Base-by-base conservation (phyloP, 768 basidiomycete genomes). In the Kwoniella mangroviensis region DNA sequence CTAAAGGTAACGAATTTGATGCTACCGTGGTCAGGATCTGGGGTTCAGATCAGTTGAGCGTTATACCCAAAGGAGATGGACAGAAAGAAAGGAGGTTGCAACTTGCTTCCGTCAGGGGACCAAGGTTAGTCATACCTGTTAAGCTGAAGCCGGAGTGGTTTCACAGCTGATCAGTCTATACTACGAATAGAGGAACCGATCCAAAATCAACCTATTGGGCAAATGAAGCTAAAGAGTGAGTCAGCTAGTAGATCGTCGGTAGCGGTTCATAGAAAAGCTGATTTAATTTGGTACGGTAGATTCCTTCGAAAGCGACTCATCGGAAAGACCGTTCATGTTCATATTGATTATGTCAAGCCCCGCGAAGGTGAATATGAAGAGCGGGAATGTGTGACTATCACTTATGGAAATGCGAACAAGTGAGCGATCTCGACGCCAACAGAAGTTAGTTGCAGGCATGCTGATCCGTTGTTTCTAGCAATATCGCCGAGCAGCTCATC, bases 341-440 rank as follows among this genome's bases (percentile, higher is more conserved):
- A 71, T 26, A 86, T 97, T 53, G 96, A 99, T 84, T 98, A 97
- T 75, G 81, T 95, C 73, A 91, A 94, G 70, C 93, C 94, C 5
- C 88, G 88, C 43, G 94, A 98, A 72, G 96, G 95, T 52, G 94
- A 96, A 69, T 98, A 88, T 74, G 95, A 95, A 62, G 93, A 94
- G 81, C 89, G 94, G 54, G 93, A 97, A 83, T 94, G 92, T 78
- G 93, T 90, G 1, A 96, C 95, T 2, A 85, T 98, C 74, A 91
- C 91, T 59, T 92, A 90, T 74, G 93, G 93, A 13, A 89, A 87
- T 42, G 90, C 91, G 73, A 91, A 90, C 80, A 85, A 86, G 94
- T 95, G 81, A 76, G 91, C 21, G 54, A 55, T 21, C 21, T 3
- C 26, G 54, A 55, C 21, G 26, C 5, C 54, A 55, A 26, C 26